phyloP scores from a whole-genome alignment of 441 rosid genomes.

The Viola pubescens region DNA sequence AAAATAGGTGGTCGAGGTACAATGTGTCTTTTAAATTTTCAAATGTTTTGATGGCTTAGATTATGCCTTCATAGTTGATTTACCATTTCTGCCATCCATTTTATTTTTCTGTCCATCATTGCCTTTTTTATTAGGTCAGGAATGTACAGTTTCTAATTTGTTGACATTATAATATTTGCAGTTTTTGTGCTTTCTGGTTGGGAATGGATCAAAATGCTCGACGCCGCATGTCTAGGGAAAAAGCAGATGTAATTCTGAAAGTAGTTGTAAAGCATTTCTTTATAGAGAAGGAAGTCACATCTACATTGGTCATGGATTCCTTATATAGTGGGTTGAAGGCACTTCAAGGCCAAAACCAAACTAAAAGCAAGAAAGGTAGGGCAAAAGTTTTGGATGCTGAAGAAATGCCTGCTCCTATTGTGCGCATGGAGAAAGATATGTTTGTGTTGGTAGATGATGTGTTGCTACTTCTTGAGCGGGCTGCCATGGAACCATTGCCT shows the following conservation, averaged over 20 bases:
- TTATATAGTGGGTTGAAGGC: constrained; percentile 86
- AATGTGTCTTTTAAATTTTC: constrained; percentile 6
- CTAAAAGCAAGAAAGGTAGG: constrained; percentile 57
- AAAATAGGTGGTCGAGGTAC: constrained; percentile 91
- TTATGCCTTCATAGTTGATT: background rate
- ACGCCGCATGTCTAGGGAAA: constrained; percentile 75
- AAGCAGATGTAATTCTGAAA: constrained; percentile 67
- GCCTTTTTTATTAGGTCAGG: background rate
- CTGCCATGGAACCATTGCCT: constrained; percentile 75
- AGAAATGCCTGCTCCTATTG: constrained; percentile 82
- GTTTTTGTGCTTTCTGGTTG: constrained; percentile 78
- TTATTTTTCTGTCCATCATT: background rate
- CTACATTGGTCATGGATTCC: constrained; percentile 98
- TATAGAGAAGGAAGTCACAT: constrained; percentile 92
- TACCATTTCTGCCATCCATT: background rate
- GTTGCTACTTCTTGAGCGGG: constrained; percentile 64
- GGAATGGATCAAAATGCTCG: constrained; percentile 69
- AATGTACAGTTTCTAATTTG: constrained; percentile 4
- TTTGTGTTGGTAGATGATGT: constrained; percentile 90
- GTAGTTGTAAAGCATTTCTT: constrained; percentile 83
- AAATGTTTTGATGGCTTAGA: background rate
- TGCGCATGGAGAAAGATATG: constrained; percentile 67
- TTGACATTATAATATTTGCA: constrained; percentile 32
- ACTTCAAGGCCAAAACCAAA: constrained; percentile 80
- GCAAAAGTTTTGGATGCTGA: constrained; percentile 46